Evolutionary conservation across 148 eudicot genomes (phyloP).

Genomic region (Gaultheria prostrata): DNA sequence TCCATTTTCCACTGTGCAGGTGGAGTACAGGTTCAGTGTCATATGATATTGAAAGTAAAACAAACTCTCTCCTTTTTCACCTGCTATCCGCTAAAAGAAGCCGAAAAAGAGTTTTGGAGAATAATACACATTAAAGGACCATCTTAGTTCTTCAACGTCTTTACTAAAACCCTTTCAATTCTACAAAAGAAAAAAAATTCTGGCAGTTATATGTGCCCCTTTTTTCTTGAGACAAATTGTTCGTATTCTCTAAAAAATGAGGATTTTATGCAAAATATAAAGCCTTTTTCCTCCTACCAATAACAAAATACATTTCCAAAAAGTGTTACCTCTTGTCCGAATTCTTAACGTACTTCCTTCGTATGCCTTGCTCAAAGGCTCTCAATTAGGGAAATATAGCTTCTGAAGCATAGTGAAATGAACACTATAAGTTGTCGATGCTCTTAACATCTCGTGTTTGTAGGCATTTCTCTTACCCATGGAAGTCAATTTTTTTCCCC

Average conservation of each 20-base stretch:
- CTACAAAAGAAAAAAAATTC: background rate
- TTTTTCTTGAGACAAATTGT: background rate
- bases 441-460: background rate
- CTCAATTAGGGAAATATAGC: background rate
- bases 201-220: background rate
- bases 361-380: background rate
- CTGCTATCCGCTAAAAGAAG: constrained; percentile 24
- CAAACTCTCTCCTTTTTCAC: constrained; percentile 19
- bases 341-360: background rate
- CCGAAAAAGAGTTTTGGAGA: constrained; percentile 13
- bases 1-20: constrained; percentile 96
- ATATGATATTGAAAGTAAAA: constrained; percentile 43
- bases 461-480: background rate
- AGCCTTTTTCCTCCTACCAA: background rate
- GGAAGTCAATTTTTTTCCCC: background rate
- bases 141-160: constrained; percentile 15
- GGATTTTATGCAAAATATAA: background rate
- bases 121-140: constrained; percentile 1
- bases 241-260: background rate
- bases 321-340: background rate
- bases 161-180: background rate
- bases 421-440: background rate
- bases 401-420: constrained; percentile 1
- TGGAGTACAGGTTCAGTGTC: constrained; percentile 82
- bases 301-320: background rate